Evolutionary conservation across 73 alveolate genomes (phyloP), one percentile per base, ranked within the genome.

Genomic region (Loxodes magnus): DNA sequence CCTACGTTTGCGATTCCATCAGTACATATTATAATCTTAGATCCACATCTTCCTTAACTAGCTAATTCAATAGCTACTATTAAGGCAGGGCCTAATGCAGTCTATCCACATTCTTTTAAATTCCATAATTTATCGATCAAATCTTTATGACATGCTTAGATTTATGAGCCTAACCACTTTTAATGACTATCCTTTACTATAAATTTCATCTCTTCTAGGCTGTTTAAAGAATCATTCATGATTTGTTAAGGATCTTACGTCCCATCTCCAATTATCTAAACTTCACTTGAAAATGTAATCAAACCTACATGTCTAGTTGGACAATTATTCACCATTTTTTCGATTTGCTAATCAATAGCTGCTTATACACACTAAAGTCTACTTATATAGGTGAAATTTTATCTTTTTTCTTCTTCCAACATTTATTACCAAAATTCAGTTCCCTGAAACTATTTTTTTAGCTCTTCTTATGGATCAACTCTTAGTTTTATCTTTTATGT

Each of bases 1-100:
- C 97, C 97, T 24, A 67, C 71, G 66, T 87, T 87, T 27, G 97
- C 87, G 25, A 87, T 70, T 0, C 97, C 97, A 74, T 87, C 97
- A 35, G 97, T 87, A 50, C 97, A 87, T 35, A 83, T 42, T 19
- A 87, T 70, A 3, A 87, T 82, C 57, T 44, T 55, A 25, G 95
- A 77, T 9, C 97, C 97, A 26, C 74, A 66, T 51, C 64, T 67
- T 14, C 79, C 88, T 62, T 53, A 50, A 33, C 64, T 65, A 33
- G 88, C 87, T 35, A 82, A 34, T 14, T 79, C 76, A 22, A 82
- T 51, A 7, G 94, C 58, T 33, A 87, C 51, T 4, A 77, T 52
- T 20, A 79, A 65, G 10, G 90, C 94, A 9, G 97, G 94, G 5
- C 94, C 97, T 34, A 87, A 52, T 24, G 97, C 97, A 16, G 97